phyloP scores from a whole-genome alignment of 345 rosid genomes.

The Dovyalis caffra region DNA sequence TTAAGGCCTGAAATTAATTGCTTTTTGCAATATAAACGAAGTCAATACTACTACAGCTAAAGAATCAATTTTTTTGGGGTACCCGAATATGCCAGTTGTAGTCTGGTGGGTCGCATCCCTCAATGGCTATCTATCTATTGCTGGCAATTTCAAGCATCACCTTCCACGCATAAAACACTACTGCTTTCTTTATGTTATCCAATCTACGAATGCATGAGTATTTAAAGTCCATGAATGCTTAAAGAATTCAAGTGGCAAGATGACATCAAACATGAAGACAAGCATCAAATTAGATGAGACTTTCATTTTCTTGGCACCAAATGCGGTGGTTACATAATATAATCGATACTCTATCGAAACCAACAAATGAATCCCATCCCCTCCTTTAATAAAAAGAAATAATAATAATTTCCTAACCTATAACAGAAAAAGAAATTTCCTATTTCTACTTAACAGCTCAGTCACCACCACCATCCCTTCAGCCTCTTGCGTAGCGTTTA shows the following conservation, averaged over 20 bases:
- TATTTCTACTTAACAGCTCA: neutral
- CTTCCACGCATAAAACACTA: conserved; percentile 5
- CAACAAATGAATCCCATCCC: conserved; percentile 36
- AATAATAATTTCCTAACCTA: neutral
- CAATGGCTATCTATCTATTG: neutral
- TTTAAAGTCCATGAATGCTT: neutral
- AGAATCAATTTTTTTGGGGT: neutral
- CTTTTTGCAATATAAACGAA: neutral
- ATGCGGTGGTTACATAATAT: conserved; percentile 13
- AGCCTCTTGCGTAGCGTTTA: neutral
- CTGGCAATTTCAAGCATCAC: neutral
- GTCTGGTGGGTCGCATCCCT: neutral
- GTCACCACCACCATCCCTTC: neutral
- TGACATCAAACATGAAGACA: conserved; percentile 14
- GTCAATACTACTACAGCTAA: neutral
- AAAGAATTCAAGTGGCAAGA: neutral
- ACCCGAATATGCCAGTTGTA: neutral
- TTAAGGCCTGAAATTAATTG: neutral
- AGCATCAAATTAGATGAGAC: neutral
- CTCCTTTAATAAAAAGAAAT: neutral
- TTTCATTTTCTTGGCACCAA: conserved; percentile 17
- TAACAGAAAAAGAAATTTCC: neutral
- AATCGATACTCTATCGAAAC: neutral
- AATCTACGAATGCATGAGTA: neutral
- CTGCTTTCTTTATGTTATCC: conserved; percentile 14